Conservation (phyloP, 305 asterid species). For the Solanum chacoense region DNA sequence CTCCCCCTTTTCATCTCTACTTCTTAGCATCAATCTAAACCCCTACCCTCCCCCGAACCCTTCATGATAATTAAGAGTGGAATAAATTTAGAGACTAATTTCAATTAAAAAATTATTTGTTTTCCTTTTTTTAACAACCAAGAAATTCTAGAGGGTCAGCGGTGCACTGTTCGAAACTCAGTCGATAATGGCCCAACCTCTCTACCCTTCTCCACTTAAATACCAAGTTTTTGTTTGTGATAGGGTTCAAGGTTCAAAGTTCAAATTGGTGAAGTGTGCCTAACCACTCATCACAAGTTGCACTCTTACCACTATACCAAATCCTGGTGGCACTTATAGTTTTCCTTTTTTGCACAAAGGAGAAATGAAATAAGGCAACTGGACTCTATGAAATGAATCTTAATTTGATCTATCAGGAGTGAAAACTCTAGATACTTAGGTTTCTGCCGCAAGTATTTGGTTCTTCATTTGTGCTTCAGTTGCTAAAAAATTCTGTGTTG, state of each 20-base stretch:
- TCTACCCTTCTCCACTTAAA: neutral
- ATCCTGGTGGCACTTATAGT: neutral
- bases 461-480: neutral
- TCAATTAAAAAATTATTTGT: neutral
- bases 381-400: neutral
- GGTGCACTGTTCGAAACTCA: neutral
- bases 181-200: neutral
- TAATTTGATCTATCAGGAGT: neutral
- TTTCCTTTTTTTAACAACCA: neutral
- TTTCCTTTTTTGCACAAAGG: neutral
- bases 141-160: neutral
- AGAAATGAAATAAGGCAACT: neutral
- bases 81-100: neutral
- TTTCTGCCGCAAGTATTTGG: neutral
- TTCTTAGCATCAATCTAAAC: neutral
- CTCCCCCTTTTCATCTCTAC: neutral
- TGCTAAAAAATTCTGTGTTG: neutral
- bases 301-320: neutral
- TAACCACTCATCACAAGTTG: neutral
- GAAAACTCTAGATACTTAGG: neutral
- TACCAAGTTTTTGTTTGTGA: neutral
- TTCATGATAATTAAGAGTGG: neutral
- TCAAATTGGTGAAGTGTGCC: neutral
- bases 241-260: neutral
- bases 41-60: neutral